phyloP scores from a whole-genome alignment of 2,329 filamentous ascomycete species.

The Hypoxylon sp. region DNA sequence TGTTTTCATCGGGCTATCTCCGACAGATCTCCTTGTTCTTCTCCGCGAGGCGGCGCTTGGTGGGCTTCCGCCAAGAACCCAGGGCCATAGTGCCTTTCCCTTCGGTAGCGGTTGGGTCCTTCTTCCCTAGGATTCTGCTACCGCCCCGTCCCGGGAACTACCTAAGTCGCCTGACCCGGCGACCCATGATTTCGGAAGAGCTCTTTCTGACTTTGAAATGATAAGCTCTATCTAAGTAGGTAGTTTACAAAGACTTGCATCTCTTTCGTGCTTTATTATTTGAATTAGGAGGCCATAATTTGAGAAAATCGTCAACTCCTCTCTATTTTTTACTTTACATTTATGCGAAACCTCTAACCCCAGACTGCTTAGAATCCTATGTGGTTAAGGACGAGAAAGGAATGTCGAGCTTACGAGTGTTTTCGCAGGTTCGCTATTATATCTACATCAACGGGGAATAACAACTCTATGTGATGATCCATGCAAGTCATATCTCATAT shows the following conservation, averaged over 20 bases:
- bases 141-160: background rate
- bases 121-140: background rate
- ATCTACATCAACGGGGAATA: background rate
- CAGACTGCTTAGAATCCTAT: background rate
- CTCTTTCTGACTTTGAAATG: no score
- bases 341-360: background rate
- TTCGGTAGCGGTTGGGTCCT: background rate
- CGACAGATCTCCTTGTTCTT: background rate
- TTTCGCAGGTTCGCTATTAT: background rate
- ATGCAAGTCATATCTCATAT: constrained; percentile 1
- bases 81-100: background rate
- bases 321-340: background rate
- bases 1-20: background rate
- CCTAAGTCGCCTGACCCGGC: background rate
- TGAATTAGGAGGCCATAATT: background rate
- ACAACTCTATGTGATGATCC: constrained; percentile 7
- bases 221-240: no score
- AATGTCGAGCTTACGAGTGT: background rate
- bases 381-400: background rate
- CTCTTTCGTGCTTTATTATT: no score
- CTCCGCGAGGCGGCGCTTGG: background rate
- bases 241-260: no score
- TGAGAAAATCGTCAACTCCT: background rate
- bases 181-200: background rate
- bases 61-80: background rate